A percentile compares a stretch with the other conserved stretches of the same genome.
Evolutionary conservation across 805 yeast species (phyloP).

Genomic region (Kodamaea hsintzibuensis): DNA sequence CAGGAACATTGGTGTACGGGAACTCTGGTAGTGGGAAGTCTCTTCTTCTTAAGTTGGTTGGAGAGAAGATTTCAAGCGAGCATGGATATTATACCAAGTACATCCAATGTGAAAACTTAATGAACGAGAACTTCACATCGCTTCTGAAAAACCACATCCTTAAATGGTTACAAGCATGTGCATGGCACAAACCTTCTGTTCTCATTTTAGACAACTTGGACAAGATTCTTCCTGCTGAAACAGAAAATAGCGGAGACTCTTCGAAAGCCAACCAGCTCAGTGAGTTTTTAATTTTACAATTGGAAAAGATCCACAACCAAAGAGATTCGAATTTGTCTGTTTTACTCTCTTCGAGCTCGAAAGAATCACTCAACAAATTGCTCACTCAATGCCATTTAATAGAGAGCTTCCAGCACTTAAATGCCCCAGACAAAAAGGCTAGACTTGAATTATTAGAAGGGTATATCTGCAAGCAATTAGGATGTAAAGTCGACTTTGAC

Average conservation of each 20-base stretch:
- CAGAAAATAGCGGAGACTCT: constrained; percentile 54
- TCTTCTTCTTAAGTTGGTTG: constrained; percentile 46
- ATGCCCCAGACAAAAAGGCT: constrained; percentile 67
- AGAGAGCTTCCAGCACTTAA: constrained; percentile 59
- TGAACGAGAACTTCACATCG: constrained; percentile 53
- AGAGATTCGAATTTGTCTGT: constrained; percentile 52
- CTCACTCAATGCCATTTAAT: constrained; percentile 70
- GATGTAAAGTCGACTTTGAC: constrained; percentile 39
- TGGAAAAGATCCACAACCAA: constrained; percentile 46
- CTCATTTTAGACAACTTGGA: constrained; percentile 80
- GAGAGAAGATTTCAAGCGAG: constrained; percentile 32
- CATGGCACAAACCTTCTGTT: constrained; percentile 79
- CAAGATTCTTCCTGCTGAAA: constrained; percentile 65
- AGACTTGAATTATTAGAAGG: constrained; percentile 50
- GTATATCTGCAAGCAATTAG: constrained; percentile 31
- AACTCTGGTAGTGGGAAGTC: constrained; percentile 84
- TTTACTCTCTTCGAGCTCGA: constrained; percentile 62
- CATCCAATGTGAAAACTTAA: constrained; percentile 53
- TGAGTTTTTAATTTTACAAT: constrained; percentile 51
- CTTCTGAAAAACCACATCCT: constrained; percentile 45
- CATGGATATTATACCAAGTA: constrained; percentile 48
- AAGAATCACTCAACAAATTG: constrained; percentile 60
- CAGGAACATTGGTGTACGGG: constrained; percentile 69
- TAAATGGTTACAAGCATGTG: constrained; percentile 50
- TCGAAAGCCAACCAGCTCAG: constrained; percentile 62